A percentile compares a stretch with the other conserved stretches of the same genome.
Conservation (phyloP, 495 filamentous ascomycete genomes). For the Apiosordaria backusii region DNA sequence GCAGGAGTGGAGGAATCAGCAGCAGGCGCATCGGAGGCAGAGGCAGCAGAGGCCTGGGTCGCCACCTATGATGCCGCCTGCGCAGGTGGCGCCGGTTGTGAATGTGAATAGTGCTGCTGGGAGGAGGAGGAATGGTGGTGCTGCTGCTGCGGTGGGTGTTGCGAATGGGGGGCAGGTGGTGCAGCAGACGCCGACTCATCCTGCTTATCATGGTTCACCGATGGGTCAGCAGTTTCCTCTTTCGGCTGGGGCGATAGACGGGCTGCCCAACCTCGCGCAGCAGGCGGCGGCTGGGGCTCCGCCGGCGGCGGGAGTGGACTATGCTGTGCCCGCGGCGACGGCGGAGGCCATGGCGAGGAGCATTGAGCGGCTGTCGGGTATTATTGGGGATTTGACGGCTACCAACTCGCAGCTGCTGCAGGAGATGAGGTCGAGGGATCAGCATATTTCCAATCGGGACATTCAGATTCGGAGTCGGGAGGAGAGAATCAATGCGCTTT, state of each 20-base stretch:
- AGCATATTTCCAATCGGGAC: constrained; percentile 2
- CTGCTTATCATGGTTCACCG: not conserved
- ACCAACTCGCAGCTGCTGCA: constrained; percentile 11
- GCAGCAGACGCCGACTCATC: not conserved
- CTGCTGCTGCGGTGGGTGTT: no score
- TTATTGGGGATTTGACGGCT: constrained; percentile 7
- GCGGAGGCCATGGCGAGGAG: constrained; percentile 12
- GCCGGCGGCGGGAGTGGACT: not conserved
- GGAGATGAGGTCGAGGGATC: constrained; percentile 7
- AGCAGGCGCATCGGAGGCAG: constrained; percentile 2
- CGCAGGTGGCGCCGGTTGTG: not conserved
- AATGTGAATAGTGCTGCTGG: not conserved
- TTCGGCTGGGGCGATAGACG: not conserved
- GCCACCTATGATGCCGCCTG: not conserved
- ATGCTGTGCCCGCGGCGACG: constrained; percentile 9
- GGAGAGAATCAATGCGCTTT: constrained; percentile 1
- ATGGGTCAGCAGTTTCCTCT: not conserved
- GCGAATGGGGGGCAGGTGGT: not conserved
- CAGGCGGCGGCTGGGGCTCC: not conserved
- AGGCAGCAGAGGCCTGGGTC: not conserved
- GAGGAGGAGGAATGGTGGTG: not conserved
- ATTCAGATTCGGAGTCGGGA: constrained; percentile 3
- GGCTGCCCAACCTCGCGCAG: not conserved
- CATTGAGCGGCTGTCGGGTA: constrained; percentile 7
- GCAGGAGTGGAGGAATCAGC: constrained; percentile 4